phyloP scores from a whole-genome alignment of 495 filamentous ascomycete genomes.

The Thozetella sp. region DNA sequence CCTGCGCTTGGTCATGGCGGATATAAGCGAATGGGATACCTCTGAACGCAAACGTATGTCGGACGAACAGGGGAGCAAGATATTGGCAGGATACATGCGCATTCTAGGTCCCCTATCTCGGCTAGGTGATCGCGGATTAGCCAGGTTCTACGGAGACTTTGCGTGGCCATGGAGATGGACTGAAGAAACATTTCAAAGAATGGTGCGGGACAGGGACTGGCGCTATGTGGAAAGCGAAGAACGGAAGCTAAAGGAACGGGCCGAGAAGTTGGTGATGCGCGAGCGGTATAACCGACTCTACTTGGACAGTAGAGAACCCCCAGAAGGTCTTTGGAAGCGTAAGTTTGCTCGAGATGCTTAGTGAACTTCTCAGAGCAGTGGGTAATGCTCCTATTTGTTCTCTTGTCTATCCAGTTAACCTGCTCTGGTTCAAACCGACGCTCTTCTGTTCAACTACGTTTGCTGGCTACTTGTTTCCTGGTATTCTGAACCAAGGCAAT shows the following conservation, averaged over 20 bases:
- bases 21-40: background rate
- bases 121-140: constrained; percentile 4
- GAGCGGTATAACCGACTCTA: background rate
- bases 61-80: background rate
- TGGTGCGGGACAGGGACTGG: background rate
- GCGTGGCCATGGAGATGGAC: constrained; percentile 3
- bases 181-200: background rate
- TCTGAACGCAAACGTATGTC: background rate
- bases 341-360: background rate
- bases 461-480: too few species aligned
- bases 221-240: background rate
- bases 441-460: too few species aligned
- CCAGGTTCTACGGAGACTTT: background rate
- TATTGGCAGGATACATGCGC: background rate
- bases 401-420: too few species aligned
- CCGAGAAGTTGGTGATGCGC: background rate
- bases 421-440: too few species aligned
- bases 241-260: background rate
- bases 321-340: background rate
- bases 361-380: too few species aligned
- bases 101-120: background rate
- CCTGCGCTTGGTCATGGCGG: constrained; percentile 8
- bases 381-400: too few species aligned
- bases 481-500: too few species aligned
- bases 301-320: background rate